phyloP scores from a whole-genome alignment of 1,284 basidiomycete genomes.

The Sanguinoderma infundibulare region DNA sequence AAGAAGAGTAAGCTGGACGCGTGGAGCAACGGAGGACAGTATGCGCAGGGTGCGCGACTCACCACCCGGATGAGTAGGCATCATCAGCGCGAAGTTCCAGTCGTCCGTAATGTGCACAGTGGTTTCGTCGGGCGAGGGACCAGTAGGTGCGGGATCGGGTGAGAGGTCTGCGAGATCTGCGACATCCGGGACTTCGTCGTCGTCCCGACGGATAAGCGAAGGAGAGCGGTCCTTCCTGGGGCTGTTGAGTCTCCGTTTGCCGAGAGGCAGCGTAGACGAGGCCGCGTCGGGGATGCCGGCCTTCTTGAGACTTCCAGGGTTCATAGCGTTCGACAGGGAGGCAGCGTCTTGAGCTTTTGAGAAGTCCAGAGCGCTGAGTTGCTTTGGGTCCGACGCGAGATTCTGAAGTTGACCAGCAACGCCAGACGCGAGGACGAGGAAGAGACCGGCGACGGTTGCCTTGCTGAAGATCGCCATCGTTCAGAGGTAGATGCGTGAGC shows the following conservation, averaged over 20 bases:
- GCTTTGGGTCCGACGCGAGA: not conserved
- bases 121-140: constrained; percentile 40
- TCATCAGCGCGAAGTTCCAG: constrained; percentile 45
- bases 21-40: no score
- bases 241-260: not conserved
- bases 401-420: not conserved
- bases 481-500: not conserved
- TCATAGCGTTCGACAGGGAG: not conserved
- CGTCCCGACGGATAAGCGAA: not conserved
- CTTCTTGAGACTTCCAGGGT: not conserved
- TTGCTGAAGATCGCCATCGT: not conserved
- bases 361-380: not conserved
- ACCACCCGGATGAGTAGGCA: constrained; percentile 44
- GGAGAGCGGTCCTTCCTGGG: not conserved
- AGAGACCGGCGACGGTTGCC: constrained; percentile 1
- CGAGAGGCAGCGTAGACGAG: not conserved
- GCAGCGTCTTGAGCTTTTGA: not conserved
- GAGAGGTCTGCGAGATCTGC: no score
- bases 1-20: not conserved
- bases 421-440: not conserved
- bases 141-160: constrained; percentile 54
- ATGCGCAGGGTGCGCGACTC: no score
- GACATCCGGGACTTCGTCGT: constrained; percentile 32
- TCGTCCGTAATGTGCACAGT: constrained; percentile 44
- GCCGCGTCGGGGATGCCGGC: not conserved